Percentiles rank a stretch among this genome's conserved stretches.
These are phyloP conservation scores for Solanum medicagineum DNA, from an alignment of 257 asterid genomes.

Conservation along the genomic window DNA sequence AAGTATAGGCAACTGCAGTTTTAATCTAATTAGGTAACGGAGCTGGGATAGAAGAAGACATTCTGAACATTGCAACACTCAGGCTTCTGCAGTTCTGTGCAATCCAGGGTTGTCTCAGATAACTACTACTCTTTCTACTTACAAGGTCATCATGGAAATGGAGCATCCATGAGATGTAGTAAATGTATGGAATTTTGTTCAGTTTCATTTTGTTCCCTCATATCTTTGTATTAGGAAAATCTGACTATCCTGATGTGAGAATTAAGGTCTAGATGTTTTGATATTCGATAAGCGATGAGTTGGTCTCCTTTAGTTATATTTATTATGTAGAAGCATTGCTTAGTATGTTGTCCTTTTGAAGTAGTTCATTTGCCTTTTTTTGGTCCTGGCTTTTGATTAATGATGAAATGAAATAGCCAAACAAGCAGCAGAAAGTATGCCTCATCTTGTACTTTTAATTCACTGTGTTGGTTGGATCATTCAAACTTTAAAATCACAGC, in stretches of 20 bases:
- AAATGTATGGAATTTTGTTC: neutral
- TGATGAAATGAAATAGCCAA: neutral
- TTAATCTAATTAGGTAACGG: neutral
- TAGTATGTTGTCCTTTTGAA: neutral
- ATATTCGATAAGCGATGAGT: neutral
- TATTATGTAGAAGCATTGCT: neutral
- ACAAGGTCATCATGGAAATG: neutral
- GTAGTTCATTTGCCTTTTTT: neutral
- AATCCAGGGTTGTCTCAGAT: neutral
- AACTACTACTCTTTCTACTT: neutral
- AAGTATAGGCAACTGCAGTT: constrained; percentile 19
- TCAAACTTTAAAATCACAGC: neutral
- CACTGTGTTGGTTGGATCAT: neutral
- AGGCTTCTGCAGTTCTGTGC: neutral
- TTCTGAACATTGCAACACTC: neutral
- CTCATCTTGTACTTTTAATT: neutral
- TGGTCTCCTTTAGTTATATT: neutral
- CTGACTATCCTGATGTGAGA: neutral
- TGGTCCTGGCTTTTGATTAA: neutral
- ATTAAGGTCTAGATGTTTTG: neutral
- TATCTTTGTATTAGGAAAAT: neutral
- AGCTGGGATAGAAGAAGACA: neutral
- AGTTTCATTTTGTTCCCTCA: neutral
- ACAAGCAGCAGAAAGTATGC: neutral
- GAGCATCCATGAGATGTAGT: neutral